These are phyloP conservation scores for Chloris gayana DNA, from an alignment of 176 grass and related monocot genomes.

Conservation along the genomic window DNA sequence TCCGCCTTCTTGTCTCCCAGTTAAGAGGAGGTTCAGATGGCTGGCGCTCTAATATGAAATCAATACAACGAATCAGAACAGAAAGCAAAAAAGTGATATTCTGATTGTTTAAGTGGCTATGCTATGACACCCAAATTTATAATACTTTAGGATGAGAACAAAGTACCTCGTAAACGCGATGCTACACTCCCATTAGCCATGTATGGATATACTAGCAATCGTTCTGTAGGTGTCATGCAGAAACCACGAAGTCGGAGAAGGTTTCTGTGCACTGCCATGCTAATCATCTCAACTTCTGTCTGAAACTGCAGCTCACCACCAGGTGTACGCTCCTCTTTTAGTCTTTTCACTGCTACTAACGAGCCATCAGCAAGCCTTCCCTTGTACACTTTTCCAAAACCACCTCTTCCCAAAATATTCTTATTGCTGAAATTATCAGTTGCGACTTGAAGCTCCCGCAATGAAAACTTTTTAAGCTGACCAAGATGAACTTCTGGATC, in stretches of 20 bases:
- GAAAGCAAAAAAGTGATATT: slow-evolving; percentile 29
- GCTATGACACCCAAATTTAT: slow-evolving; percentile 1
- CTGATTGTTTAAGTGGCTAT: slow-evolving; percentile 1
- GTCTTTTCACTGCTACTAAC: slow-evolving; percentile 68
- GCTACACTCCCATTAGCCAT: slow-evolving; percentile 83
- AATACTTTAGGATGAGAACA: slow-evolving; percentile 8
- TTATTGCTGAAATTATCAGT: slow-evolving; percentile 63
- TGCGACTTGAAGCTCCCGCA: slow-evolving; percentile 73
- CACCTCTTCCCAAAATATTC: slow-evolving; percentile 73
- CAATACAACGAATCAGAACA: slow-evolving; percentile 35
- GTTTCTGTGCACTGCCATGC: slow-evolving; percentile 72
- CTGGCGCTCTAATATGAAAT: slow-evolving; percentile 48
- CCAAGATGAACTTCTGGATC: slow-evolving; percentile 79
- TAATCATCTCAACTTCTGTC: slow-evolving; percentile 75
- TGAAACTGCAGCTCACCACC: slow-evolving; percentile 71
- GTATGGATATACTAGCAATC: slow-evolving; percentile 76
- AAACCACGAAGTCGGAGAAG: slow-evolving; percentile 72
- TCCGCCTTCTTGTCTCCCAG: slow-evolving; percentile 54
- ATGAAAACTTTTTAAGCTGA: slow-evolving; percentile 73
- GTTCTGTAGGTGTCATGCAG: slow-evolving; percentile 73
- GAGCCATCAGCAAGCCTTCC: slow-evolving; percentile 73
- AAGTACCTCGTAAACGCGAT: slow-evolving; percentile 74
- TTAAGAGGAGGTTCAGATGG: slow-evolving; percentile 50
- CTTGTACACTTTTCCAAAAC: slow-evolving; percentile 84
- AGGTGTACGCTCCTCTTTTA: slow-evolving; percentile 71